These are phyloP conservation scores for Eudorina sp. DNA, from an alignment of 139 green algal genomes.

Conservation along the genomic window DNA sequence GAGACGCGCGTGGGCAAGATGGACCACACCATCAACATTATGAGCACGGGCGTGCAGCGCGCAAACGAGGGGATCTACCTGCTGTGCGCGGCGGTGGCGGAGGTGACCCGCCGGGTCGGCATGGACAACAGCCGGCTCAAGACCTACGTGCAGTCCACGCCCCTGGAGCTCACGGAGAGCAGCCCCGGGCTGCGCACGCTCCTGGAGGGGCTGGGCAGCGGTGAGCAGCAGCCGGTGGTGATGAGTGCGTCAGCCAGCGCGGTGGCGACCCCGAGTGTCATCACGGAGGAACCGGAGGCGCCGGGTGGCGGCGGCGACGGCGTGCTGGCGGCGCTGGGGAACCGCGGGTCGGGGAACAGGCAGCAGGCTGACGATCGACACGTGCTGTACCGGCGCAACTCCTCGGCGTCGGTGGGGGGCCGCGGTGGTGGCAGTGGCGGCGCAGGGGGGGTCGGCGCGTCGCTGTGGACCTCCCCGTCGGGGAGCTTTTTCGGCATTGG, in stretches of 20 bases:
- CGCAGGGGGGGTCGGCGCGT: background rate
- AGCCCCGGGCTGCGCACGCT: conserved; percentile 36
- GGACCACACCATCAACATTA: conserved; percentile 52
- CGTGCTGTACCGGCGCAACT: conserved; percentile 32
- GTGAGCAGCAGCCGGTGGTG: background rate
- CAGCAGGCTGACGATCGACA: background rate
- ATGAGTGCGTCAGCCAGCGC: background rate
- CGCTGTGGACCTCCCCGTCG: background rate
- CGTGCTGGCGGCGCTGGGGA: background rate
- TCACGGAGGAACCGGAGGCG: background rate
- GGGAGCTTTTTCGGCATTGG: background rate
- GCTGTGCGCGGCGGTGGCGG: conserved; percentile 52
- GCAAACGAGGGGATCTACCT: conserved; percentile 63
- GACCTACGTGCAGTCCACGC: conserved; percentile 30
- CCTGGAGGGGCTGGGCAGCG: conserved; percentile 1
- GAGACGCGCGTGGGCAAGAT: conserved; percentile 51
- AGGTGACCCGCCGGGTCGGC: conserved; percentile 60
- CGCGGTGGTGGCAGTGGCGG: background rate
- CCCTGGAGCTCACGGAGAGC: conserved; percentile 27
- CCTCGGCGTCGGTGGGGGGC: background rate
- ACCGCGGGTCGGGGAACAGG: background rate
- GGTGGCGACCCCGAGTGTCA: background rate
- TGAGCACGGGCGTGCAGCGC: conserved; percentile 45
- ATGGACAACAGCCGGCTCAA: conserved; percentile 61
- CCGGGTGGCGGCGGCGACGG: background rate